Base-by-base conservation (phyloP, 306 rosid species). In the Prunus fruticosa region DNA sequence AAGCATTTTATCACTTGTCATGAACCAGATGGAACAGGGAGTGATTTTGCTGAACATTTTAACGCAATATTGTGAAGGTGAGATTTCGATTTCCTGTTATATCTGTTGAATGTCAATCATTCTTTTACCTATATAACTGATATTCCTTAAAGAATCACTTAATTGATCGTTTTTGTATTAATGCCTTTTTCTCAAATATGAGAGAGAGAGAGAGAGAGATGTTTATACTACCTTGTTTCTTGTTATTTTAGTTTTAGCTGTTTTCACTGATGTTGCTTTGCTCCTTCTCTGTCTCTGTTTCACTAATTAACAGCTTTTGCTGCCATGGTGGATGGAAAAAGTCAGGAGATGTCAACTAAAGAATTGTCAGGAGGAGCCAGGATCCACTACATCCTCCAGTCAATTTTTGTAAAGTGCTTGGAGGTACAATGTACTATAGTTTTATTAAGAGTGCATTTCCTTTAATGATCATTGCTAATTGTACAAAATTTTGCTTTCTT, bases 331-430 rank as follows among this genome's bases (percentile, higher is more conserved):
- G 88, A 82, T 58, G 89, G 86, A 34, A 80, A 80, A 12, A 79
- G 64, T 77, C 78, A 74, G 16, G 82, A 74, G 54, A 79, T 76
- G 81, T 76, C 80, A 57, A 85, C 78, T 14, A 74, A 57, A 14
- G 86, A 82, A 66, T 76, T 85, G 75, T 77, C 80, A 23, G 86
- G 86, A 62, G 89, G 86, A 69, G 82, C 89, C 45, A 76, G 86
- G 79, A 79, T 85, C 74, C 86, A 67, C 71, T 79, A 85, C 52
- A 82, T 82, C 73, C 83, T 85, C 67, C 89, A 85, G 27, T 79
- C 89, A 68, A 82, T 77, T 73, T 85, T 82, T 80, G 86, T 85
- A 30, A 79, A 85, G 82, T 77, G 82, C 77, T 82, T 82, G 79
- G 84, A 85, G 89, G 89, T 82, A 73, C 67, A 11, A 38, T 71